Base-by-base conservation (phyloP, 2,329 filamentous ascomycete genomes). In the Stromatinia cepivora region DNA sequence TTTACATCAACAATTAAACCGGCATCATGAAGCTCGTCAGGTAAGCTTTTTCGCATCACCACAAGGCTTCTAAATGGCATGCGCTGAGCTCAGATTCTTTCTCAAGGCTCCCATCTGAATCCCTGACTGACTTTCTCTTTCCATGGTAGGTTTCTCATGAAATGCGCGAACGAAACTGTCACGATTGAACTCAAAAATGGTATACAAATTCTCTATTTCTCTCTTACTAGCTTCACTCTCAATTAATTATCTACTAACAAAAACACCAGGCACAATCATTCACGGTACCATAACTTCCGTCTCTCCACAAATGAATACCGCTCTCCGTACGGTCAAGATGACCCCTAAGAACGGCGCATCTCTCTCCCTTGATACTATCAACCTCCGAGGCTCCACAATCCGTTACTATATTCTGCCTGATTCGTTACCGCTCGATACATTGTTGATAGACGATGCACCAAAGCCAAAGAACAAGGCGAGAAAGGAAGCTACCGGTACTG, bases 391-490 rank as follows among this genome's bases (percentile, higher is more conserved):
- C 77, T 96, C 92, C 72, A 97, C 94, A 28, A 96, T 99, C 80
- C 90, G 95, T 81, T 97, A 97, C 83, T 94, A 92, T 80, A 97
- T 99, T 80, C 90, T 99, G 15, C 95, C 95, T 69, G 95, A 99
- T 83, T 95, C 92, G 73, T 86, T 99, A 77, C 94, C 94, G 52
- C 87, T 99, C 73, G 95, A 99, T 81, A 97, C 94, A 53, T 87
- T 99, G 66, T 87, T 99, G 72, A 93, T 99, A 76, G 95, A 99
- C 80, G 95, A 99, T 82, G 89, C 93, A 77, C 93, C 94, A 65
- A 99, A 99, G 85, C 94, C 95, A 71, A 98, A 98, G 91, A 99
- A 99, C 84, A 99, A 99, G 89, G 94, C 95, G 36, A 88, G 94
- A 79, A 99, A 99, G 86, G 95, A 98, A 83, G 86, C 87, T 57